These are phyloP conservation scores for Ehretia macrophylla DNA, from an alignment of 257 asterid genomes.

Conservation along the genomic window DNA sequence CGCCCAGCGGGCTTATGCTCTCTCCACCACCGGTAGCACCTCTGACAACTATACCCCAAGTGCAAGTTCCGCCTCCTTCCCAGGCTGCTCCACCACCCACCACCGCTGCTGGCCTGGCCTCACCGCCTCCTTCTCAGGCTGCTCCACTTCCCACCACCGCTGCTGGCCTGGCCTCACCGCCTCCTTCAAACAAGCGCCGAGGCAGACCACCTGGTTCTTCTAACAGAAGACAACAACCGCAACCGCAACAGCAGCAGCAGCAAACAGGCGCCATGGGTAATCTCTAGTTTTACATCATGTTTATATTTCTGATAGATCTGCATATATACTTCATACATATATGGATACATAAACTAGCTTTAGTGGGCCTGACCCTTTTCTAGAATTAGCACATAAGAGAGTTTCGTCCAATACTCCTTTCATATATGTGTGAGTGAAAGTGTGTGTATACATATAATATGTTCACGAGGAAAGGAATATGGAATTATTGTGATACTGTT, in stretches of 20 bases:
- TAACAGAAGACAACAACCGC: too few species aligned
- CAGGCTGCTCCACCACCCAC: not conserved
- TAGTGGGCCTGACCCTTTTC: too few species aligned
- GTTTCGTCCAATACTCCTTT: too few species aligned
- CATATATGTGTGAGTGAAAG: too few species aligned
- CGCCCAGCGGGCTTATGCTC: constrained; percentile 9
- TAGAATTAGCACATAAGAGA: too few species aligned
- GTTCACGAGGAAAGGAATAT: too few species aligned
- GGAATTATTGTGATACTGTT: too few species aligned
- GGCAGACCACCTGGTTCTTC: constrained; percentile 55
- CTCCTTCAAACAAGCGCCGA: constrained; percentile 36
- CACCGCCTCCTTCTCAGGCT: constrained; percentile 18
- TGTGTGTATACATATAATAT: too few species aligned
- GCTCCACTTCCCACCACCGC: not conserved
- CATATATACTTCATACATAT: too few species aligned
- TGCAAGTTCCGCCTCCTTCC: constrained; percentile 21
- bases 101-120: not conserved
- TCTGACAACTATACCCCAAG: not conserved
- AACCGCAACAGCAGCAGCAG: constrained; percentile 31
- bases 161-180: constrained; percentile 13
- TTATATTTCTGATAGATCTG: not conserved
- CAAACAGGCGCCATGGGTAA: constrained; percentile 38
- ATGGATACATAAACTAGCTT: too few species aligned
- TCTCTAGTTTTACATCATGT: not conserved
- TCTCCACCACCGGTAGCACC: constrained; percentile 15